Conservation (phyloP, 2,329 filamentous ascomycete genomes). For the Alternaria postmessia region DNA sequence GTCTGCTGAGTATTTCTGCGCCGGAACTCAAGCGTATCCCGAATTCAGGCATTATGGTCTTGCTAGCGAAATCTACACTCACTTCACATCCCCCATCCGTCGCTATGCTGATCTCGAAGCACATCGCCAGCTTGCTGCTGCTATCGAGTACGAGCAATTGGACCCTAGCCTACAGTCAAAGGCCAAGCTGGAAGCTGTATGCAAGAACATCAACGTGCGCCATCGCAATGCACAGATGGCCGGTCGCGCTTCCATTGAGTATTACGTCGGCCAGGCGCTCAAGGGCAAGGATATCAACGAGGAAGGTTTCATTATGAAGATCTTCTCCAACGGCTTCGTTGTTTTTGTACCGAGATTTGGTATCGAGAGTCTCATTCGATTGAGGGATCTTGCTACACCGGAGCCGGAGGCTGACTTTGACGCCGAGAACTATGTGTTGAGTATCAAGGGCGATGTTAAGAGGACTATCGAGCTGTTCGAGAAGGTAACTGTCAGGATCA, state of each 20-base stretch:
- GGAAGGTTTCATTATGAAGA: conserved; percentile 94
- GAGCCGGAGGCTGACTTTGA: conserved; percentile 85
- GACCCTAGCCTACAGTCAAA: conserved; percentile 82
- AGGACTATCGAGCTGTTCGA: conserved; percentile 83
- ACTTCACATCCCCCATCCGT: conserved; percentile 97
- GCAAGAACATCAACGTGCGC: conserved; percentile 97
- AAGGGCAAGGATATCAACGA: conserved; percentile 79
- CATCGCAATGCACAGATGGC: conserved; percentile 98
- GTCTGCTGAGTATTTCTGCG: conserved; percentile 97
- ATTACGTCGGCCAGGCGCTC: conserved; percentile 96
- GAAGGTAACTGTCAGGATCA: conserved; percentile 87
- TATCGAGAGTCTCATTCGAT: conserved; percentile 87
- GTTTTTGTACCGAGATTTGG: conserved; percentile 96
- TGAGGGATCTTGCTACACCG: conserved; percentile 80
- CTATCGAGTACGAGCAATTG: conserved; percentile 91
- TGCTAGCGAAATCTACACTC: conserved; percentile 96
- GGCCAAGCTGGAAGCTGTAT: conserved; percentile 87
- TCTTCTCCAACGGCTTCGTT: conserved; percentile 97
- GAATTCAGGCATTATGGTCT: conserved; percentile 98
- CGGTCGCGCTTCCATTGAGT: conserved; percentile 91
- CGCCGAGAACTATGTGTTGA: conserved; percentile 82
- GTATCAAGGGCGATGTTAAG: conserved; percentile 63
- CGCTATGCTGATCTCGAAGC: conserved; percentile 97
- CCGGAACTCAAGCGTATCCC: conserved; percentile 88
- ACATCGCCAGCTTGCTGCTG: conserved; percentile 91